Evolutionary conservation across 352 stramenopile genomes (phyloP).

Genomic region (Phytophthora crassamura): DNA sequence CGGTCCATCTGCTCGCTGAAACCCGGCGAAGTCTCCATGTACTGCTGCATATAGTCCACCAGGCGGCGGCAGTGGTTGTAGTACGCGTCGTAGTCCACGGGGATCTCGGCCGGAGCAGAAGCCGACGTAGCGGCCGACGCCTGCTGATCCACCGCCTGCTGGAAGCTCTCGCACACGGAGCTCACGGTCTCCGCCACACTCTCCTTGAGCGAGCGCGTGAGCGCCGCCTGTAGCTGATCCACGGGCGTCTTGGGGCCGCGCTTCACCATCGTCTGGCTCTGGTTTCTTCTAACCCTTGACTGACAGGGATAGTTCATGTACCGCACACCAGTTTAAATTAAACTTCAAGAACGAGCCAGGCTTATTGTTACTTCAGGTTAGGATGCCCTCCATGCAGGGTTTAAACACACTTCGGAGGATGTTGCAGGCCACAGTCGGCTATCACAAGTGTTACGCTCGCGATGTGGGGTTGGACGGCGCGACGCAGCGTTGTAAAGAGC

Average conservation of each 20-base stretch:
- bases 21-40: constrained; percentile 69
- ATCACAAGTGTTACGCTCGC: background rate
- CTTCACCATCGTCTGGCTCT: constrained; percentile 30
- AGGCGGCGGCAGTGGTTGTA: constrained; percentile 63
- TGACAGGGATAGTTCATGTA: too few species aligned
- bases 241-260: constrained; percentile 33
- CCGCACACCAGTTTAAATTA: too few species aligned
- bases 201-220: constrained; percentile 52
- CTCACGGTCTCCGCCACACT: constrained; percentile 59
- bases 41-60: constrained; percentile 63
- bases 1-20: constrained; percentile 73
- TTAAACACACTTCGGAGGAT: too few species aligned
- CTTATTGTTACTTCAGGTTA: too few species aligned
- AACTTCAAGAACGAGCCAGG: background rate
- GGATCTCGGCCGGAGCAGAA: constrained; percentile 5
- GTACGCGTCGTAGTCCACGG: constrained; percentile 63
- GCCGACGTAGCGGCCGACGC: background rate
- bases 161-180: constrained; percentile 56
- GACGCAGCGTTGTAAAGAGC: constrained; percentile 31
- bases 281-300: background rate
- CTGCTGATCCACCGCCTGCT: constrained; percentile 23
- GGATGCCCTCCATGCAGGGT: too few species aligned
- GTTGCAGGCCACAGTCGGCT: background rate
- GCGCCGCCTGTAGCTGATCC: constrained; percentile 42
- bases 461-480: constrained; percentile 6